A percentile compares a stretch with the other conserved stretches of the same genome.
phyloP scores from a whole-genome alignment of 2,329 filamentous ascomycete genomes.

The Penicillium capsulatum region DNA sequence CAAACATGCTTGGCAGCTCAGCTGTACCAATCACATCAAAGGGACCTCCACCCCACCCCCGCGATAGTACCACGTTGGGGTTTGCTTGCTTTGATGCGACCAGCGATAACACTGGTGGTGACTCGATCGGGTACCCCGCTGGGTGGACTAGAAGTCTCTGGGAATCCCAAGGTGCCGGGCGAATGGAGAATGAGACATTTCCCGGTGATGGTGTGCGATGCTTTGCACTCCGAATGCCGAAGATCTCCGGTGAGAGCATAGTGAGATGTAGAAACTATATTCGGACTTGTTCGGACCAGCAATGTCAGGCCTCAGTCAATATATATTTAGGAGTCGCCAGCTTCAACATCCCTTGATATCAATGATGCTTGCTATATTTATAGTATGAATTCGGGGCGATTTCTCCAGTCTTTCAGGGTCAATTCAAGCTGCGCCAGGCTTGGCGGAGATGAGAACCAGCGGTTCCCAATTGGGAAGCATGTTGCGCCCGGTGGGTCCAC shows the following conservation, averaged over 20 bases:
- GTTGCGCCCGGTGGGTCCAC: slow-evolving; percentile 2
- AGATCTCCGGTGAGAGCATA: too few relatives aligned
- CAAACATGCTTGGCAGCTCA: not conserved
- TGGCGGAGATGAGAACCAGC: not conserved
- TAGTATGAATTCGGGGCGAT: too few relatives aligned
- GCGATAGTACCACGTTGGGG: slow-evolving; percentile 1
- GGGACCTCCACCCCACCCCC: not conserved
- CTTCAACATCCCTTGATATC: too few relatives aligned
- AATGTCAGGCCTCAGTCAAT: too few relatives aligned
- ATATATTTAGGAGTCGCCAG: too few relatives aligned
- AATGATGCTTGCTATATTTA: too few relatives aligned
- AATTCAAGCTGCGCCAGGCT: slow-evolving; percentile 1
- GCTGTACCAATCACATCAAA: slow-evolving; percentile 1
- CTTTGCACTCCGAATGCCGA: too few relatives aligned
- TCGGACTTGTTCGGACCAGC: too few relatives aligned
- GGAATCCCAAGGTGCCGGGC: slow-evolving; percentile 3
- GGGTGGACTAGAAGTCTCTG: slow-evolving; percentile 2
- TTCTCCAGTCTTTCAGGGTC: too few relatives aligned
- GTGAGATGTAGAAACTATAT: too few relatives aligned
- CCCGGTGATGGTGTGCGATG: not conserved
- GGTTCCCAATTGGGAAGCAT: slow-evolving; percentile 4
- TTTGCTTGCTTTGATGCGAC: not conserved
- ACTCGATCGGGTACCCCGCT: slow-evolving; percentile 5
- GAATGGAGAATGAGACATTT: slow-evolving; percentile 2
- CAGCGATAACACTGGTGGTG: slow-evolving; percentile 4